Base-by-base conservation (phyloP, 1,139 yeast species). In the Blastobotrys serpentis region DNA sequence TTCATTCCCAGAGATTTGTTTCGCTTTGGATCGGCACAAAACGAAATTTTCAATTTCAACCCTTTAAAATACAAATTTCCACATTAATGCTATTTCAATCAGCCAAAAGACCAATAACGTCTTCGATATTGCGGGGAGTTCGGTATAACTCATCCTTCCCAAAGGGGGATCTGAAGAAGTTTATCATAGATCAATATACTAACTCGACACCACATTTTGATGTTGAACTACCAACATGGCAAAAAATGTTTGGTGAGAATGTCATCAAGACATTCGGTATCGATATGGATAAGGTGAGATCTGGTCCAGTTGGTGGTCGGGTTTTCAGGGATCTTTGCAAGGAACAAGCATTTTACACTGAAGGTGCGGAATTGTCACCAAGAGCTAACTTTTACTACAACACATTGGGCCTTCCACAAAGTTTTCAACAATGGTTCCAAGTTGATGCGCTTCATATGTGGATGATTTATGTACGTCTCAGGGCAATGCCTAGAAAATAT, bases 371-470 rank as follows among this genome's bases (percentile, higher is more conserved):
- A 29, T 39, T 40, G 38, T 62, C 66, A n/a, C 54, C 62, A 39
- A 53, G 64, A 2, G 70, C 72, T 21, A 60, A 60, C 38, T 70
- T 67, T 53, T 70, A 67, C 56, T 90, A 87, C 63, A 85, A 86
- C 50, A 86, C 92, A 7, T 72, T 92, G 52, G 83, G 79, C 19
- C 73, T 94, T 61, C 97, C 96, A 18, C 76, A 78, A 63, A 84
- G 97, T 0, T 92, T 90, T 64, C 81, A 92, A 21, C 96, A 89
- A 68, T 92, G 97, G 95, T 90, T 84, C 64, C 98, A 90, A 69
- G 85, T 92, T 57, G 86, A 96, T 4, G 76, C 85, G 2, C 75
- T 92, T 57, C 98, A 92, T 67, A 82, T 87, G 55, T 92, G 99
- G 99, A 83, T 92, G 63, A 74, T 92, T 47, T 84, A 85, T 58